Conservation (phyloP, 129 eudicot species). For the Tanacetum coccineum region DNA sequence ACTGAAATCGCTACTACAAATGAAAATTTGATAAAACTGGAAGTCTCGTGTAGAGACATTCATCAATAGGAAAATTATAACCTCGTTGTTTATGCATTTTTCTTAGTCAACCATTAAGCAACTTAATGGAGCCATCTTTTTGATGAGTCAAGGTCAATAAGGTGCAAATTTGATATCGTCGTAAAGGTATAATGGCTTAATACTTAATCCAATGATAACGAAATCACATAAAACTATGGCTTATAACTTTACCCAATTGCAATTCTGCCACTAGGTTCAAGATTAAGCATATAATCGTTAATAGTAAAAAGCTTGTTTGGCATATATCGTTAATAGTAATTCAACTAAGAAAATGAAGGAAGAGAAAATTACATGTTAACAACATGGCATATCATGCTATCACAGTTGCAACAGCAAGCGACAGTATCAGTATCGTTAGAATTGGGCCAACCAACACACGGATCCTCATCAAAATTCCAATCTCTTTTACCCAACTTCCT, state of each 20-base stretch:
- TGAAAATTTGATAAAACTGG: no score
- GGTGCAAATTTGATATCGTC: background rate
- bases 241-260: background rate
- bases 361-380: constrained; percentile 12
- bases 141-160: background rate
- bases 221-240: background rate
- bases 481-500: constrained; percentile 45
- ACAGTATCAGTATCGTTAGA: background rate
- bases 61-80: no score
- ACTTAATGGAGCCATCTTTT: background rate
- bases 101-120: no score
- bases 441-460: constrained; percentile 23
- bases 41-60: no score
- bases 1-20: background rate
- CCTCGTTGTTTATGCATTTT: no score
- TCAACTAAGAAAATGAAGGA: background rate
- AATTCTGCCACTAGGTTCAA: background rate
- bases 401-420: background rate
- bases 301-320: background rate
- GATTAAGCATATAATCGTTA: background rate
- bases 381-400: background rate
- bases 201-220: background rate
- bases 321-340: constrained; percentile 1
- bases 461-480: constrained; percentile 49
- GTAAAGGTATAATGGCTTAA: background rate